phyloP scores from a whole-genome alignment of 208 protist genomes.

The Endotrypanum monterogeii region DNA sequence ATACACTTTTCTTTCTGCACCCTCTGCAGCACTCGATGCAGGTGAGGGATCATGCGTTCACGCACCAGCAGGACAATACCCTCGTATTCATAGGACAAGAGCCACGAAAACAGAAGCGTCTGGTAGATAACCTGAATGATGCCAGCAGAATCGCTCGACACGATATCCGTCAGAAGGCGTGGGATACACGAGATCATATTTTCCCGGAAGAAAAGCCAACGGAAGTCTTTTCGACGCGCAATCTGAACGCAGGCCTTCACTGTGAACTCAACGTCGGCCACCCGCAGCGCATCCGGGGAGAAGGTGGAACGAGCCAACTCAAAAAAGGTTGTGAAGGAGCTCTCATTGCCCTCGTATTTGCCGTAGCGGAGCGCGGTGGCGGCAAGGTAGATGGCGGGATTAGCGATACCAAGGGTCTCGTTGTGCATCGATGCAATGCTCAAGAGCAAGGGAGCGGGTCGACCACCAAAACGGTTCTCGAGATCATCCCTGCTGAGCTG shows the following conservation, averaged over 20 bases:
- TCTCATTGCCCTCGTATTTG: slow-evolving; percentile 44
- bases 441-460: slow-evolving; percentile 59
- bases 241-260: slow-evolving; percentile 83
- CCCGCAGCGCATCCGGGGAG: slow-evolving; percentile 59
- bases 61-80: slow-evolving; percentile 73
- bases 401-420: slow-evolving; percentile 48
- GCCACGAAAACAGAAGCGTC: slow-evolving; percentile 74
- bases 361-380: slow-evolving; percentile 73
- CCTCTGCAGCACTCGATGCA: slow-evolving; percentile 87
- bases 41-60: slow-evolving; percentile 82
- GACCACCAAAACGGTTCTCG: slow-evolving; percentile 44
- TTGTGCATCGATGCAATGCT: slow-evolving; percentile 43
- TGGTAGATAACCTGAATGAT: slow-evolving; percentile 89
- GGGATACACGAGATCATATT: slow-evolving; percentile 68
- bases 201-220: slow-evolving; percentile 72
- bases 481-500: slow-evolving; percentile 53
- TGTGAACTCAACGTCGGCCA: slow-evolving; percentile 63
- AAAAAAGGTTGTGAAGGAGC: slow-evolving; percentile 68
- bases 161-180: slow-evolving; percentile 80
- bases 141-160: slow-evolving; percentile 72
- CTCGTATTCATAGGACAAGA: slow-evolving; percentile 87
- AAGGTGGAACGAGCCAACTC: slow-evolving; percentile 47
- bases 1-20: slow-evolving; percentile 93
- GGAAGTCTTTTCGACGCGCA: slow-evolving; percentile 70
- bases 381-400: slow-evolving; percentile 80